Base-by-base conservation (phyloP, 495 filamentous ascomycete genomes). In the Xylaria nigripes region DNA sequence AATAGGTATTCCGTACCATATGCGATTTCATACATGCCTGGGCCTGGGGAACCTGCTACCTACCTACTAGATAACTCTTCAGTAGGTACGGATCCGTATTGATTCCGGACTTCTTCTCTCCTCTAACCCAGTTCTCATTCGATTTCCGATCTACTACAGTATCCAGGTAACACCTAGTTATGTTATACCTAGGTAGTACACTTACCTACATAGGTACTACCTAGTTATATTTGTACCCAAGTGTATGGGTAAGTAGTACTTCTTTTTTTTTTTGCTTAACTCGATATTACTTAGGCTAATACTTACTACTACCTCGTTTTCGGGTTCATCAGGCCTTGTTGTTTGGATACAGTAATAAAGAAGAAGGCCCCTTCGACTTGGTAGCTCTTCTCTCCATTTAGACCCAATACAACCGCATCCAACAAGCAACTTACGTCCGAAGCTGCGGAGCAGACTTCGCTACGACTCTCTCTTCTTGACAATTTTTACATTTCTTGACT, bases 401-500 rank as follows among this genome's bases (percentile, higher is more conserved):
- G 44, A 27, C 27, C 54, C 46, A 48, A 45, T 40, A 16, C 36
- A 13, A 52, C 56, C 38, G 21, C 34, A 60, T 51, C 45, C 54
- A 60, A 24, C 45, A 41, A 53, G 51, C 34, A 50, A n/a, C 40
- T 51, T 27, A 41, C 32, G 54, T 53, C 34, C 48, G 38, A 60
- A 58, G 58, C 61, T 63, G 63, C 56, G 55, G 61, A 63, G 55
- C 58, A 54, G 56, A 34, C 48, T 50, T 51, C 50, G 50, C 45
- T 40, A 53, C 51, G 42, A 49, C 47, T 23, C 42, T 55, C 51
- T 45, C 32, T 18, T 53, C 45, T 30, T 30, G 5, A 30, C 5
- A 4, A 30, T 30, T 10, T 23, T 54, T 45, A 18, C 34, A 46
- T 47, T 36, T 48, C 32, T 48, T 36, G 15, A 25, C 32, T 50